phyloP scores from a whole-genome alignment of 1,139 yeast species.

The Scheffersomyces lignicola region DNA sequence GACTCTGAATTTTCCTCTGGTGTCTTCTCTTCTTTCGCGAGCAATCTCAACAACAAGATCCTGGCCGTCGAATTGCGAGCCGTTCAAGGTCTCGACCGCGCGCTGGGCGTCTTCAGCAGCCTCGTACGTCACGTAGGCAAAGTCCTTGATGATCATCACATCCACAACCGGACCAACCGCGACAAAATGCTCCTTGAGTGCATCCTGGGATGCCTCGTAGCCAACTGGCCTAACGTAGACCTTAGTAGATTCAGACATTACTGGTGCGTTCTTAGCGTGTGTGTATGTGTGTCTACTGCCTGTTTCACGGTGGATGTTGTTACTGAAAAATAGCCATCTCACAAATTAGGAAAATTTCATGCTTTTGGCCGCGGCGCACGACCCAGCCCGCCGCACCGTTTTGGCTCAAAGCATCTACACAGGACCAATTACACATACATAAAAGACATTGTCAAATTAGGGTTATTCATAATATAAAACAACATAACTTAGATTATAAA shows the following conservation, averaged over 20 bases:
- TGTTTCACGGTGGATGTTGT: too few relatives aligned
- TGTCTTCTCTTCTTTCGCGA: constrained; percentile 56
- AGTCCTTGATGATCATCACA: constrained; percentile 71
- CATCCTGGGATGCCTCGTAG: constrained; percentile 34
- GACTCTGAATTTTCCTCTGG: constrained; percentile 73
- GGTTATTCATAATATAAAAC: not conserved
- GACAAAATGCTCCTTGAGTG: constrained; percentile 65
- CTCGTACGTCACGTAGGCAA: constrained; percentile 74
- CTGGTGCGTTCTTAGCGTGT: too few relatives aligned
- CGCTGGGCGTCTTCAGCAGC: constrained; percentile 62
- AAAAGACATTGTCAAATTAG: not conserved
- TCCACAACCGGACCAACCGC: constrained; percentile 66
- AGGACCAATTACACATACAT: not conserved
- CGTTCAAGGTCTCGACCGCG: constrained; percentile 65
- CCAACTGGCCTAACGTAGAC: constrained; percentile 44
- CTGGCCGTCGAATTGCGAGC: constrained; percentile 60
- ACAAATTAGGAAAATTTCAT: not conserved
- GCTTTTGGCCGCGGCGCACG: not conserved
- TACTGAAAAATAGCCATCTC: not conserved
- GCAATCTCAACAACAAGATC: constrained; percentile 69
- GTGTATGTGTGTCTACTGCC: too few relatives aligned
- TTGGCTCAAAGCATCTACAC: not conserved
- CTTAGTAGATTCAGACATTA: constrained; percentile 32
- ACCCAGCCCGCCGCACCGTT: not conserved
- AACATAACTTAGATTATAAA: constrained; percentile 1